Base-by-base conservation (phyloP, 768 basidiomycete species). In the Favolaschia claudopus region DNA sequence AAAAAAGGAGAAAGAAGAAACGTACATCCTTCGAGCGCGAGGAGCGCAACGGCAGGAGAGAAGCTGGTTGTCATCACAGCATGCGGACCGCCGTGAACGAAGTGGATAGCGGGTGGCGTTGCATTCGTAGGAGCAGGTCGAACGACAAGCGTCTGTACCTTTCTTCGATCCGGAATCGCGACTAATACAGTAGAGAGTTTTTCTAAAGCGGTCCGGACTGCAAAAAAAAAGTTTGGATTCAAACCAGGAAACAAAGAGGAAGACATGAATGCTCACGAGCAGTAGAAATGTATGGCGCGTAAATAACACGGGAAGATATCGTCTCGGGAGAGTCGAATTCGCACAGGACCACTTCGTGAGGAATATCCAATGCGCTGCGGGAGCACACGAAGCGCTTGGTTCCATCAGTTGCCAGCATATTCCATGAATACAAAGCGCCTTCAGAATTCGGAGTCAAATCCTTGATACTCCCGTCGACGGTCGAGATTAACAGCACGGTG, bases 81-180 rank as follows among this genome's bases (percentile, higher is more conserved):
- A 65, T 90, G 88, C 0, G 89, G 89, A 2, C 89, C 89, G 10
- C 89, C 89, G 57, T 90, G 89, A 7, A 81, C 80, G 14, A 76
- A 67, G 0, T 81, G 82, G 45, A 91, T 73, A 48, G 79, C 88
- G 19, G 82, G 79, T 2, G 76, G 76, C 19, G 68, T 69, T 3
- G 20, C 52, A 13, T 57, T 68, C n/a, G 58, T 22, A 5, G 58
- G 60, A 8, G 69, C 66, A 0, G 75, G 70, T 38, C 74, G 74
- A 19, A 89, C 71, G 12, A 89, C 69, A 13, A 89, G 82, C 0
- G 84, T 82, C 69, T 89, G 85, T 2, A 81, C 77, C 3, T 82
- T 83, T 33, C 70, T 70, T 34, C 80, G 79, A 9, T 71, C 73
- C 7, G 86, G 85, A 34, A 90, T 79, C 0, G 78, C 72, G 42